Base-by-base conservation (phyloP, 2,329 filamentous ascomycete species). In the Penicillium sp. region DNA sequence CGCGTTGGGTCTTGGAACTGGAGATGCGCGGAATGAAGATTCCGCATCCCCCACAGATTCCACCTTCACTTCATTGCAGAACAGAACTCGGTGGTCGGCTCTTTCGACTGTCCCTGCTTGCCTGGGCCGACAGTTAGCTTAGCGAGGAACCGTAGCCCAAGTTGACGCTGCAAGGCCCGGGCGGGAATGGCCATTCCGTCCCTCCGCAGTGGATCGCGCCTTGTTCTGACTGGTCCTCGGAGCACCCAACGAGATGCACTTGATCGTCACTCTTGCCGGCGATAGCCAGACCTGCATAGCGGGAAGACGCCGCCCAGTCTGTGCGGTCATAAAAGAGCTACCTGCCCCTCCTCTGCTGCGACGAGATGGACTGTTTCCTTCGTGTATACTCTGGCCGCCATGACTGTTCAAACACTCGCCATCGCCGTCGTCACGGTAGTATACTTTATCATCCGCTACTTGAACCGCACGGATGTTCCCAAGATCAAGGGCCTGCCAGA, bases 401-500 rank as follows among this genome's bases (percentile, higher is more conserved):
- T 76, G 74, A 56, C 73, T 4, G n/a, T 73, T 17, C 73, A 76
- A 62, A 75, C 71, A 3, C 47, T 75, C 19, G 70, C 66, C 15
- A 56, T 81, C 57, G 72, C 75, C 61, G 69, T 75, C 0, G 61
- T 80, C 15, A 72, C 76, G 56, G 72, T 76, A 26, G 71, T 71
- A 1, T 80, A 78, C 65, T 73, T 81, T 24, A 53, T 80, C 40
- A 72, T 81, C 62, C 77, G 77, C 51, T 80, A 79, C 58, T 68
- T 81, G 35, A 81, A 81, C 53, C 74, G 74, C 71, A 88, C 86
- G 1, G 86, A 89, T 65, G 76, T 81, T 0, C 83, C 86, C 5
- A 86, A 86, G 69, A 87, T 89, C 73, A 88, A 88, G 68, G 82
- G 82, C 6, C 75, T 89, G 0, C 86, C 86, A 1, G 86, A 89